Evolutionary conservation across 1,284 basidiomycete genomes (phyloP).

Genomic region (Pterulicium gracile): DNA sequence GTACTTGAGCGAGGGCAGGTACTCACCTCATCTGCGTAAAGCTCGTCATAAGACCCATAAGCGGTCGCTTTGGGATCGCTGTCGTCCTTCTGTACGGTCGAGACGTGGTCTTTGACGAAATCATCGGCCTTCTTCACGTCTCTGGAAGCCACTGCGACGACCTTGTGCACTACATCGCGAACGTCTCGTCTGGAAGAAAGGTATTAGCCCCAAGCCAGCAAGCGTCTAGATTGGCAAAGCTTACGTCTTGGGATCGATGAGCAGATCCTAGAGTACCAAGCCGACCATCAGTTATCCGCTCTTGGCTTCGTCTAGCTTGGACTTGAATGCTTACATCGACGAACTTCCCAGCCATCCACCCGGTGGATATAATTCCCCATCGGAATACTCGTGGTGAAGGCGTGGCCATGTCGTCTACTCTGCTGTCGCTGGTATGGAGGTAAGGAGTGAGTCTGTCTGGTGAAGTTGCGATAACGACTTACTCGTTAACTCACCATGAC

Average conservation of each 20-base stretch:
- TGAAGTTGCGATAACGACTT: too few species aligned
- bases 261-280: conserved; percentile 25
- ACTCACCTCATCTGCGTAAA: conserved; percentile 60
- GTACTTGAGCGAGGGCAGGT: conserved; percentile 5
- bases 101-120: conserved; percentile 52
- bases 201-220: conserved; percentile 3
- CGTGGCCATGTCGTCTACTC: too few species aligned
- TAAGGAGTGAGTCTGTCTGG: too few species aligned
- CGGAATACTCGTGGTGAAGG: conserved; percentile 26
- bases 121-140: conserved; percentile 55
- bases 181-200: conserved; percentile 44
- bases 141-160: conserved; percentile 76
- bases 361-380: conserved; percentile 50
- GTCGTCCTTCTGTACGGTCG: too few species aligned
- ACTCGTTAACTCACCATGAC: too few species aligned
- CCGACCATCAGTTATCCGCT: not conserved
- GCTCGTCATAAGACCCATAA: conserved; percentile 70
- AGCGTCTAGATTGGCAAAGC: conserved; percentile 8
- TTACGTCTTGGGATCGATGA: conserved; percentile 39
- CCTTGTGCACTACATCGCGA: conserved; percentile 65
- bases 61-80: conserved; percentile 49
- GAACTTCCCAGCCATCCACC: conserved; percentile 33
- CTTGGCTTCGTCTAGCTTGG: not conserved
- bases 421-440: too few species aligned
- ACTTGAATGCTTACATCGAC: conserved; percentile 23